Evolutionary conservation across 2,329 filamentous ascomycete species (phyloP).

Genomic region (Ceratocystis lukuohia): DNA sequence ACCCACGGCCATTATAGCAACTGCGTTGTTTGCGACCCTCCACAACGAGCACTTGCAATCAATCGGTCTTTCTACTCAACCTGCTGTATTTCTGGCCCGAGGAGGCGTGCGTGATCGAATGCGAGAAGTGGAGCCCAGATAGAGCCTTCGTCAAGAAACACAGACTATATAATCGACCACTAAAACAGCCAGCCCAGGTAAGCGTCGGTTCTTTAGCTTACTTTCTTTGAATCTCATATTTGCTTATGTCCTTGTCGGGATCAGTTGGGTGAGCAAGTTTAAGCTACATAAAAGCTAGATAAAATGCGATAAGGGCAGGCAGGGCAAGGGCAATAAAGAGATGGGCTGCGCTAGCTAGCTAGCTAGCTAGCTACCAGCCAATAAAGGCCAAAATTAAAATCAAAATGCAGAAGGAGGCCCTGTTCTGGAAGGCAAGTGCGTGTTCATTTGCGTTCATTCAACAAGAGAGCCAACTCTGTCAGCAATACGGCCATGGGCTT

Average conservation of each 20-base stretch:
- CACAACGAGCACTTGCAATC: too few species aligned
- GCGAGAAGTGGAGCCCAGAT: background rate
- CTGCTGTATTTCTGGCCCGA: background rate
- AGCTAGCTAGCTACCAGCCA: too few species aligned
- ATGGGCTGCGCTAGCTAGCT: background rate
- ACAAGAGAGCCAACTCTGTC: background rate
- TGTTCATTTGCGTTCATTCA: background rate
- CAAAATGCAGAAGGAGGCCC: background rate
- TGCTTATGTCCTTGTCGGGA: background rate
- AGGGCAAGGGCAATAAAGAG: background rate
- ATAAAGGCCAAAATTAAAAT: background rate
- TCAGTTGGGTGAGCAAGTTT: background rate
- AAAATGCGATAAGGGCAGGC: background rate
- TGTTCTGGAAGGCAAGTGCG: background rate
- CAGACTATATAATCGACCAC: background rate
- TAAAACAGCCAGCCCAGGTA: background rate
- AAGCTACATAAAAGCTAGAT: background rate
- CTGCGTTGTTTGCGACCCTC: too few species aligned
- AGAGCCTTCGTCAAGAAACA: background rate
- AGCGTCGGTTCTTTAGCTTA: background rate
- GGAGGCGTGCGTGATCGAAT: background rate
- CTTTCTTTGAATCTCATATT: background rate
- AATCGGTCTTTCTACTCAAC: too few species aligned
- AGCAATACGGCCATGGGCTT: background rate
- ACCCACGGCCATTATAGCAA: background rate